These are phyloP conservation scores for Phytophthora constricta DNA, from an alignment of 352 stramenopile genomes.

Conservation along the genomic window DNA sequence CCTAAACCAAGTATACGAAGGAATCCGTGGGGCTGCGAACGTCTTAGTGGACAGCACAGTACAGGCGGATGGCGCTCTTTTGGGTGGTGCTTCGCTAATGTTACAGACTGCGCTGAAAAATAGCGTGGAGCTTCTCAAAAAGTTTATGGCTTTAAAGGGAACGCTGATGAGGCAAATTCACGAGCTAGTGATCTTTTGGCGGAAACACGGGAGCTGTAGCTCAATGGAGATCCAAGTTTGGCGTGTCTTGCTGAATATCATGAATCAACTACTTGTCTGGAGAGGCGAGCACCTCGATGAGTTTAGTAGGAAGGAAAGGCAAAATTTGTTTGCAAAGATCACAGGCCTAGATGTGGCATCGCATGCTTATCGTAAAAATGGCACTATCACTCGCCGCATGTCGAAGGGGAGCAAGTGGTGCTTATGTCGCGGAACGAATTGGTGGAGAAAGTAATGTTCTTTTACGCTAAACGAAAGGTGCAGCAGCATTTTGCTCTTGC, in stretches of 20 bases:
- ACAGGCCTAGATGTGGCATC: constrained; percentile 62
- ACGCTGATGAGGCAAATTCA: constrained; percentile 50
- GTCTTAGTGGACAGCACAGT: constrained; percentile 54
- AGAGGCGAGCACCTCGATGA: constrained; percentile 53
- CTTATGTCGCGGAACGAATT: constrained; percentile 72
- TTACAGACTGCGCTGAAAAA: constrained; percentile 41
- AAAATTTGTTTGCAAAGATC: constrained; percentile 61
- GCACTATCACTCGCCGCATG: neutral
- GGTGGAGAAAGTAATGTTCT: constrained; percentile 69
- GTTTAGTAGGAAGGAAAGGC: constrained; percentile 52
- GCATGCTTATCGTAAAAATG: constrained; percentile 41
- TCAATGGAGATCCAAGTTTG: constrained; percentile 69
- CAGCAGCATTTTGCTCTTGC: constrained; percentile 72
- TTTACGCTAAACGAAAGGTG: constrained; percentile 63
- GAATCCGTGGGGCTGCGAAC: constrained; percentile 55
- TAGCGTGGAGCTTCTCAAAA: constrained; percentile 41
- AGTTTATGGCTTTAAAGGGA: constrained; percentile 49
- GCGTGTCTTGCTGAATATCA: constrained; percentile 50
- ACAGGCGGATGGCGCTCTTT: constrained; percentile 32
- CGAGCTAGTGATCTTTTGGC: constrained; percentile 60
- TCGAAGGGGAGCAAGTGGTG: constrained; percentile 32
- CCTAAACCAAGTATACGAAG: constrained; percentile 53
- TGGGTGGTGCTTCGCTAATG: constrained; percentile 50
- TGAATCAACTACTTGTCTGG: constrained; percentile 63
- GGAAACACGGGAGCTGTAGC: constrained; percentile 41